phyloP scores from a whole-genome alignment of 2,329 filamentous ascomycete species.

The Thielaviopsis euricoi region DNA sequence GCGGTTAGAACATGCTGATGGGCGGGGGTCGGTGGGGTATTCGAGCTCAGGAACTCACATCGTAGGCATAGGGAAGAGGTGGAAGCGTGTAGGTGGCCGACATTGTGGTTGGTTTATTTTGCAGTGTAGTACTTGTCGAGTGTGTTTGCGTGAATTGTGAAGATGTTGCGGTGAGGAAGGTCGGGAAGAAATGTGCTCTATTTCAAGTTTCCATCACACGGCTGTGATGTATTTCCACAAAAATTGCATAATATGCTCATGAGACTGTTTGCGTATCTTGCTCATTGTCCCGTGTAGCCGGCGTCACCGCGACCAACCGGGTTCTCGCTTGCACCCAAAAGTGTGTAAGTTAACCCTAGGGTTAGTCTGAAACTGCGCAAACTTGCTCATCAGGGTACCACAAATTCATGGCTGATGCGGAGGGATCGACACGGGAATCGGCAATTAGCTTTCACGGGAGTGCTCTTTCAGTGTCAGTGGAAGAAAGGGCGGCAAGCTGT shows the following conservation, averaged over 20 bases:
- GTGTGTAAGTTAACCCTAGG: slow-evolving; percentile 10
- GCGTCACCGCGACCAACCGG: background rate
- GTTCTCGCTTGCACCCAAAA: background rate
- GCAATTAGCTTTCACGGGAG: background rate
- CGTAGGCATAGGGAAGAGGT: slow-evolving; percentile 49
- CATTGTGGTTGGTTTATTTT: slow-evolving; percentile 1
- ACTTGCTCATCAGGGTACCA: slow-evolving; percentile 15
- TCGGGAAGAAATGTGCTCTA: background rate
- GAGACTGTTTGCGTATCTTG: too few relatives aligned
- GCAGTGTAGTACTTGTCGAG: background rate
- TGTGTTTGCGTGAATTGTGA: background rate
- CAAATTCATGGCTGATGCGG: slow-evolving; percentile 10
- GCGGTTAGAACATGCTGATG: background rate
- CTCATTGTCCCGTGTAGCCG: too few relatives aligned
- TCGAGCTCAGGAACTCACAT: slow-evolving; percentile 33
- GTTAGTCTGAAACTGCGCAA: slow-evolving; percentile 10
- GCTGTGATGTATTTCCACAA: background rate
- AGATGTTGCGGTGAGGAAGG: too few relatives aligned
- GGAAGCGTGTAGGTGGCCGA: slow-evolving; percentile 39
- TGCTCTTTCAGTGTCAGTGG: background rate
- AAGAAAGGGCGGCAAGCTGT: background rate
- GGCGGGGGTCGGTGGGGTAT: background rate
- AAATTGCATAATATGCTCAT: background rate
- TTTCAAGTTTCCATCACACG: background rate
- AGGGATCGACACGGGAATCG: background rate